Evolutionary conservation across 768 basidiomycete species (phyloP).

Genomic region (Obba rivulosa): DNA sequence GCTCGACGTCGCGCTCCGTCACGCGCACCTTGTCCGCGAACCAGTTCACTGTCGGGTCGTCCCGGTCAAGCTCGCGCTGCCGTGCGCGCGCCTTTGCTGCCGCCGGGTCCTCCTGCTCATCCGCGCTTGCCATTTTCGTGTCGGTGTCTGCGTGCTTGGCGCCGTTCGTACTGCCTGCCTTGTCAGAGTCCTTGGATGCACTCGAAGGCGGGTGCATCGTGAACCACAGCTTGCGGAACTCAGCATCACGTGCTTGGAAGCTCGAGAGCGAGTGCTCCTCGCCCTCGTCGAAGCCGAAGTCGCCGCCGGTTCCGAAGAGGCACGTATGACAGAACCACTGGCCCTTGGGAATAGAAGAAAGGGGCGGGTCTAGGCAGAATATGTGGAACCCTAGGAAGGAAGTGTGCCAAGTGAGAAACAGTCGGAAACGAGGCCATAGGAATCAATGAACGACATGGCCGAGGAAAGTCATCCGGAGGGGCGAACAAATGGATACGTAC

Average conservation of each 20-base stretch:
- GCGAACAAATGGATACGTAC: conserved; percentile 30
- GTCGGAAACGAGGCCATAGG: not conserved
- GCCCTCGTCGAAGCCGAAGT: conserved; percentile 98
- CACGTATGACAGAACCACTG: conserved; percentile 97
- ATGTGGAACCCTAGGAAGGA: conserved; percentile 79
- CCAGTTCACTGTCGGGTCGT: conserved; percentile 46
- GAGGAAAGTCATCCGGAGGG: not conserved
- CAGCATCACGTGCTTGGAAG: conserved; percentile 87
- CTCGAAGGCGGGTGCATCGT: conserved; percentile 59
- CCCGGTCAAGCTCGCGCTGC: not conserved
- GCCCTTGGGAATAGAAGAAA: conserved; percentile 80
- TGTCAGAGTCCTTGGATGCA: conserved; percentile 24
- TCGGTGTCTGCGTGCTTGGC: conserved; percentile 1
- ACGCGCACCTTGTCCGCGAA: conserved; percentile 54
- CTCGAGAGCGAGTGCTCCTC: conserved; percentile 90
- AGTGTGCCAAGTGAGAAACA: not conserved
- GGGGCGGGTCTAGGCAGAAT: conserved; percentile 92
- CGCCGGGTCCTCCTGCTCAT: not conserved
- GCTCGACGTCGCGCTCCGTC: conserved; percentile 89
- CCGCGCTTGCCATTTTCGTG: not conserved
- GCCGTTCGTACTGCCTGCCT: conserved; percentile 2
- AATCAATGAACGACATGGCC: too few relatives aligned
- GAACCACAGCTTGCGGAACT: conserved; percentile 90
- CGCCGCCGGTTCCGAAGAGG: conserved; percentile 85
- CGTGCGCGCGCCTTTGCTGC: too few relatives aligned